Conservation (phyloP, 352 stramenopile species). For the Globisporangium polare region DNA sequence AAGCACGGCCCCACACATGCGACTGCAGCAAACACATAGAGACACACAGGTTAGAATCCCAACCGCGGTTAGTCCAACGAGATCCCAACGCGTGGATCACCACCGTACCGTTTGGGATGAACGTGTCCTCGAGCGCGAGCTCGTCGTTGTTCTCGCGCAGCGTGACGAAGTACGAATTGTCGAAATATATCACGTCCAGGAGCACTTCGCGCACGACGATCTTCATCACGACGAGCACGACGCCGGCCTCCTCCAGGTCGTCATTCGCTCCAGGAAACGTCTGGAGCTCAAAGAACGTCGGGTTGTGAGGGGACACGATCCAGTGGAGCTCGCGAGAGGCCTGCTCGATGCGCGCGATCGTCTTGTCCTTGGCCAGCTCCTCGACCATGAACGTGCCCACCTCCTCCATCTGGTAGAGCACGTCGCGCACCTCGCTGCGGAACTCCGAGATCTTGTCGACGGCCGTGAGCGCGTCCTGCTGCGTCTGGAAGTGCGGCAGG, state of each 20-base stretch:
- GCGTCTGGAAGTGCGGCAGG: constrained; percentile 45
- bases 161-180: constrained; percentile 58
- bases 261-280: constrained; percentile 45
- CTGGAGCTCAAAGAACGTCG: constrained; percentile 68
- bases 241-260: constrained; percentile 24
- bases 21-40: constrained; percentile 20
- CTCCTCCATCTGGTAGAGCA: constrained; percentile 65
- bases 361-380: constrained; percentile 58
- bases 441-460: constrained; percentile 44
- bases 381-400: constrained; percentile 67
- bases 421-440: constrained; percentile 39
- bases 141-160: constrained; percentile 51
- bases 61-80: background rate
- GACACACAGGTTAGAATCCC: background rate
- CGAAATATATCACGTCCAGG: constrained; percentile 56
- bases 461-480: constrained; percentile 41
- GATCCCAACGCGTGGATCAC: background rate
- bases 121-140: constrained; percentile 56
- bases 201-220: constrained; percentile 58
- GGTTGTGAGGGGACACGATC: constrained; percentile 37
- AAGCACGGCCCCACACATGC: constrained; percentile 48
- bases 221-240: constrained; percentile 65
- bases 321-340: constrained; percentile 45
- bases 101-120: constrained; percentile 44
- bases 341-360: constrained; percentile 40